Conservation (phyloP, 768 basidiomycete genomes). For the Udeniomyces megalosporus region DNA sequence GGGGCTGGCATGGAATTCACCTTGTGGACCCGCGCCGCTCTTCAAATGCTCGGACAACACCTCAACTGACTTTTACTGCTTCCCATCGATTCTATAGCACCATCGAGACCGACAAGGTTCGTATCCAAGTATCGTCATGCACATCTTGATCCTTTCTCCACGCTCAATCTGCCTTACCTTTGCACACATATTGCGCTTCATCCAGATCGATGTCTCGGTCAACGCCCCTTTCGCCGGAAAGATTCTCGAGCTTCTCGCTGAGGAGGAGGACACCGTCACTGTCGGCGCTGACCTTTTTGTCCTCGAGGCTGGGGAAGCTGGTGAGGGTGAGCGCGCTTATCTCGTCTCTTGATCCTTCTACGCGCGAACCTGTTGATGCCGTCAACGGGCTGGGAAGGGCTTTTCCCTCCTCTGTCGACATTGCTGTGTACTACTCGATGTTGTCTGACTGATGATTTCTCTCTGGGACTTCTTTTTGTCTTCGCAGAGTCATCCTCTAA, state of each 20-base stretch:
- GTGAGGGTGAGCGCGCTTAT: slow-evolving; percentile 32
- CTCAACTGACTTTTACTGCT: too few relatives aligned
- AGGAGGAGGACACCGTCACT: slow-evolving; percentile 82
- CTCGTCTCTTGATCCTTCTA: neutral
- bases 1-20: neutral
- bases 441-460: neutral
- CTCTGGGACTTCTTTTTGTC: neutral
- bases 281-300: slow-evolving; percentile 90
- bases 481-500: neutral
- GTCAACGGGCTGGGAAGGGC: neutral
- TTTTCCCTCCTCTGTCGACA: neutral
- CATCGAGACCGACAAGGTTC: slow-evolving; percentile 96
- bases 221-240: slow-evolving; percentile 79
- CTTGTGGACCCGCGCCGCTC: too few relatives aligned
- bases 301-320: slow-evolving; percentile 64
- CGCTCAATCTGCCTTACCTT: neutral
- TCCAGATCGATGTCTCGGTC: slow-evolving; percentile 87
- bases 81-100: too few relatives aligned
- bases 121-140: slow-evolving; percentile 15
- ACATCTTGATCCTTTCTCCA: neutral
- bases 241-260: slow-evolving; percentile 68
- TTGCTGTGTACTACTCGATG: neutral
- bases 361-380: too few relatives aligned
- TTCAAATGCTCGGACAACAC: too few relatives aligned
- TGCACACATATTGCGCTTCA: neutral